Evolutionary conservation across 2,329 filamentous ascomycete species (phyloP).

Genomic region (Aspergillus oerlinghausenensis): DNA sequence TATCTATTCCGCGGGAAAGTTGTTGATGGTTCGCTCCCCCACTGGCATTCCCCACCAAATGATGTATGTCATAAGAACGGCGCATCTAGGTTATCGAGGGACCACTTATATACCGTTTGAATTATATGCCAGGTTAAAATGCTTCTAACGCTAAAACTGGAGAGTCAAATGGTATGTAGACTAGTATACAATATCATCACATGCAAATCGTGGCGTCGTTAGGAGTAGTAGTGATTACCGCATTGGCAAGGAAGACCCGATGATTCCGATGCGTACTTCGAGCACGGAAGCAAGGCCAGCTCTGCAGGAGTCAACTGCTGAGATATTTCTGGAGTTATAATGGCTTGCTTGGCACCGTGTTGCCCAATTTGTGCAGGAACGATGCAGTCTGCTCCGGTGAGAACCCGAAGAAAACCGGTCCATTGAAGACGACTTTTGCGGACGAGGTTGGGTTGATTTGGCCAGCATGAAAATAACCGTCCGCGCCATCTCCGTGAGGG

Average conservation of each 20-base stretch:
- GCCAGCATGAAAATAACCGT: conserved; percentile 4
- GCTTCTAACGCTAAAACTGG: neutral
- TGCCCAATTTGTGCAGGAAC: conserved; percentile 59
- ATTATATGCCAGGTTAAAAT: neutral
- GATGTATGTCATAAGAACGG: neutral
- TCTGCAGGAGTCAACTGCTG: neutral
- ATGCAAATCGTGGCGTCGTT: neutral
- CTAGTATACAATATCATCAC: neutral
- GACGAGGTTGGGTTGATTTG: conserved; percentile 10
- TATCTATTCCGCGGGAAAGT: conserved; percentile 20
- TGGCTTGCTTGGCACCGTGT: conserved; percentile 8
- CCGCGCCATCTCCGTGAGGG: conserved; percentile 3
- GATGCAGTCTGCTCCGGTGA: conserved; percentile 74
- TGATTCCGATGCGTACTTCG: neutral
- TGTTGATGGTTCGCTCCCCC: neutral
- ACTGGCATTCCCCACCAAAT: neutral
- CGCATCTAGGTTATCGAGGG: neutral
- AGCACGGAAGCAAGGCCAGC: no score
- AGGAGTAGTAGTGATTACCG: neutral
- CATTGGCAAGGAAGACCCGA: neutral
- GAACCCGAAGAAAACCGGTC: conserved; percentile 91
- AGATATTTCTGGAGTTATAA: neutral
- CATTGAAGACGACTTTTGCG: conserved; percentile 81
- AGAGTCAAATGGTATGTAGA: neutral
- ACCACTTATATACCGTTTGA: neutral